Percentiles rank a stretch among this genome's conserved stretches.
phyloP scores from a whole-genome alignment of 371 early-diverging fungal species.

The Rhizopus sp. region DNA sequence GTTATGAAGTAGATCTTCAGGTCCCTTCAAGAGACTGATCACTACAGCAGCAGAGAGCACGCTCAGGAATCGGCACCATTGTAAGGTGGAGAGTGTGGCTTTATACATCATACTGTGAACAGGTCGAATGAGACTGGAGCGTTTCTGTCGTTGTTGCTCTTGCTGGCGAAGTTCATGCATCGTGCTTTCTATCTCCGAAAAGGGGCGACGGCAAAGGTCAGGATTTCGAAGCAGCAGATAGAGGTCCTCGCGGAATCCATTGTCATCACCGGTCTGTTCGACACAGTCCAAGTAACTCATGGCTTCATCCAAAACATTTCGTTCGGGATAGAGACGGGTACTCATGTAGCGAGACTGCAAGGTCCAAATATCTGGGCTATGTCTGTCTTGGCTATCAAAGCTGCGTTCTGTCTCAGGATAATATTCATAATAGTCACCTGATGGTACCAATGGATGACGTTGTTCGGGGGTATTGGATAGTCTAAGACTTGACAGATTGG shows the following conservation, averaged over 20 bases:
- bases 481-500: not conserved
- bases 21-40: conserved; percentile 63
- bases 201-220: conserved; percentile 23
- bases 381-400: not conserved
- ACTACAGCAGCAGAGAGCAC: conserved; percentile 55
- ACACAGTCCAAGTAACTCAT: conserved; percentile 29
- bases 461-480: not conserved
- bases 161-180: conserved; percentile 30
- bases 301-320: conserved; percentile 38
- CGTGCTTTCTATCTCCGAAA: conserved; percentile 27
- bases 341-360: not conserved
- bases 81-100: conserved; percentile 32
- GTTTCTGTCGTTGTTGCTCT: conserved; percentile 14
- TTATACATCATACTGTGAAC: conserved; percentile 6
- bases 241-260: conserved; percentile 25
- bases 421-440: not conserved
- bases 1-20: conserved; percentile 37
- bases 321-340: conserved; percentile 13
- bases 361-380: not conserved
- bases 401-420: not conserved
- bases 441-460: not conserved
- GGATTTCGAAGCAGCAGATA: conserved; percentile 27
- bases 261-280: conserved; percentile 21
- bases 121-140: not conserved
- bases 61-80: conserved; percentile 64